Evolutionary conservation across 1,284 basidiomycete species (phyloP), one percentile per base, ranked within the genome.

Genomic region (Heterobasidion annosum): DNA sequence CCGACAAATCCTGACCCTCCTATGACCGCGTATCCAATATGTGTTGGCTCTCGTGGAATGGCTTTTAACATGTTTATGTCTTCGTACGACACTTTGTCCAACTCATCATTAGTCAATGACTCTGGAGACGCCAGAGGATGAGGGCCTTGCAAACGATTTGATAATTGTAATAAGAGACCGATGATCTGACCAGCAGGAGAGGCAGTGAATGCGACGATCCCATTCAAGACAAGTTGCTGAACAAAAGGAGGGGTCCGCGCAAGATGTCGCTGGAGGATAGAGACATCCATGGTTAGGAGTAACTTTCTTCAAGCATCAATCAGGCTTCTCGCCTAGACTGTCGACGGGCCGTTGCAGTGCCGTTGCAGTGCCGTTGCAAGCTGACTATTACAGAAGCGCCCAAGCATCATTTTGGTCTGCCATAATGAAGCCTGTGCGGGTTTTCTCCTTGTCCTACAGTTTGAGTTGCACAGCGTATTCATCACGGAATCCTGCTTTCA

Each of bases 1-100:
- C 69, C 70, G 25, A 71, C 57, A 53, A 67, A 70, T 1, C 69
- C 69, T 12, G 68, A 69, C 7, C 69, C 69, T 15, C 69, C 69
- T 13, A 70, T 57, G 34, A 71, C 59, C 2, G 61, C 67, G 54
- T 71, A 71, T 7, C 67, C 64, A 16, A 55, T 56, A 18, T 63
- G 59, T 4, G 68, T 68, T 3, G 64, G 56, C 34, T 62, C 54
- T 7, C 52, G 54, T 33, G 67, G 66, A 42, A 68, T 60, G 8
- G 58, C 61, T 13, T 64, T 59, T 40, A 66, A 56, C 57, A 70
- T 62, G 56, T 69, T 61, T 35, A 71, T 64, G 10, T 61, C 57
- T 9, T 60, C 57, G 53, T 70, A 68, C 1, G 65, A 66, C n/a
- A 65, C 60, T 1, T 53, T 52, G 8, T 64, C 62, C 8, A 69